Evolutionary conservation across 768 basidiomycete genomes (phyloP), one percentile per base, ranked within the genome.

Genomic region (Boletus rubroflammeus): DNA sequence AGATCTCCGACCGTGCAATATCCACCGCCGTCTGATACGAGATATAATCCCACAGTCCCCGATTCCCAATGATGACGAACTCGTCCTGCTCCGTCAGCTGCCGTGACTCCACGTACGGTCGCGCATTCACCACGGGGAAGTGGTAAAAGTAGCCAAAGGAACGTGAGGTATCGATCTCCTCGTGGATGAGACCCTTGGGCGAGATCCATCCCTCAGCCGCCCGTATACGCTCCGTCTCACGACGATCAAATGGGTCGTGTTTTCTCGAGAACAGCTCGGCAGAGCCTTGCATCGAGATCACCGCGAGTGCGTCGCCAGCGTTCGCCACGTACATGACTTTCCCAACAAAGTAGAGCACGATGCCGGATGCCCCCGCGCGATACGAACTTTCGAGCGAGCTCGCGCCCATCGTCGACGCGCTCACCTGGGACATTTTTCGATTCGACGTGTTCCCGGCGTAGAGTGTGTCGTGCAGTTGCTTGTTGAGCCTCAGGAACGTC

Each of bases 1-100:
- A 34, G 14, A 66, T 64, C 62, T 88, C 88, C 7, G 82, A 81
- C 36, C 90, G 81, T 0, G 93, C 95, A 56, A 98, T 94, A 68
- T 98, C 96, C 51, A 98, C 93, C 1, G 97, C 96, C 0, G 91
- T 96, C 69, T 98, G 93, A 66, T 90, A 92, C 5, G 90, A 87
- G 59, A 98, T 89, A 59, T 84, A 90, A 60, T 95, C 89, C 97
- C 97, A 99, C 25, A 98, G 69, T 0, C 92, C 93, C 6, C 85
- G 81, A 67, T 98, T 98, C 28, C 87, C 97, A 56, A 99, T 81
- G 73, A 99, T 96, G 63, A 98, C 82, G 65, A 98, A 97, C 71
- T 99, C 96, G 71, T 99, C 97, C 51, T 84, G 79, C 57, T 91
- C 86, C 2, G 84, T 79, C 17, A 99, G 73, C 44, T 84, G 78